Evolutionary conservation across 2,329 filamentous ascomycete genomes (phyloP).

Genomic region (Colletotrichum sp.): DNA sequence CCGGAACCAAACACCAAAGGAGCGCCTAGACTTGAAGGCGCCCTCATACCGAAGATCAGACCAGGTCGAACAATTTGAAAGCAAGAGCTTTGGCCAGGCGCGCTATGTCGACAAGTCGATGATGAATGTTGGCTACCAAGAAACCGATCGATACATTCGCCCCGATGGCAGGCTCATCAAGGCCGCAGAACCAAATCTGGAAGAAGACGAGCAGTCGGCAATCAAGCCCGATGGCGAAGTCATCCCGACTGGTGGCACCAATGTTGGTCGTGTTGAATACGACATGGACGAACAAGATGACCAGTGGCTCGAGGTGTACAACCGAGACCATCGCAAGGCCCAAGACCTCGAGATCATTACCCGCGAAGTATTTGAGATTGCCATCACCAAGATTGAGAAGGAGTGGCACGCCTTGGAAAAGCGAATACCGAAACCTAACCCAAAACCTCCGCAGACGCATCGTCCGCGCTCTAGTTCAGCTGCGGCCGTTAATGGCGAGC

Average conservation of each 20-base stretch:
- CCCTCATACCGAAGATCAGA: slow-evolving; percentile 79
- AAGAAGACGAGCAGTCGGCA: slow-evolving; percentile 62
- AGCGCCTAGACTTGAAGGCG: slow-evolving; percentile 78
- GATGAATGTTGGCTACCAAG: slow-evolving; percentile 95
- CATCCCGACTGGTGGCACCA: slow-evolving; percentile 47
- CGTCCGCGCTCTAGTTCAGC: slow-evolving; percentile 91
- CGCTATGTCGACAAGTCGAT: slow-evolving; percentile 96
- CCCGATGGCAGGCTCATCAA: slow-evolving; percentile 76
- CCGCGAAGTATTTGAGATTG: slow-evolving; percentile 94
- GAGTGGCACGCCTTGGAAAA: slow-evolving; percentile 98
- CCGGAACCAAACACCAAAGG: slow-evolving; percentile 79
- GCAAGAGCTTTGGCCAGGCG: slow-evolving; percentile 82
- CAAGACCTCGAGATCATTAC: slow-evolving; percentile 83
- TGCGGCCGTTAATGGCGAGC: slow-evolving; percentile 93
- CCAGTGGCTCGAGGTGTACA: slow-evolving; percentile 90
- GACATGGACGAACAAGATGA: slow-evolving; percentile 99
- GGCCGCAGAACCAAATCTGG: slow-evolving; percentile 61
- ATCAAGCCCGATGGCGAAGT: slow-evolving; percentile 64
- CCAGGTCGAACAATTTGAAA: slow-evolving; percentile 81
- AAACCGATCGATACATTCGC: slow-evolving; percentile 86
- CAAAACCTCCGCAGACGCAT: slow-evolving; percentile 94
- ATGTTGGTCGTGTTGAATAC: slow-evolving; percentile 88
- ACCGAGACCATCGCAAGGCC: slow-evolving; percentile 71
- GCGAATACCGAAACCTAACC: slow-evolving; percentile 94
- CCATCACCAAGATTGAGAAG: slow-evolving; percentile 98